A percentile compares a stretch with the other conserved stretches of the same genome.
phyloP scores from a whole-genome alignment of 148 eudicot genomes.

The Dysphania ambrosioides region DNA sequence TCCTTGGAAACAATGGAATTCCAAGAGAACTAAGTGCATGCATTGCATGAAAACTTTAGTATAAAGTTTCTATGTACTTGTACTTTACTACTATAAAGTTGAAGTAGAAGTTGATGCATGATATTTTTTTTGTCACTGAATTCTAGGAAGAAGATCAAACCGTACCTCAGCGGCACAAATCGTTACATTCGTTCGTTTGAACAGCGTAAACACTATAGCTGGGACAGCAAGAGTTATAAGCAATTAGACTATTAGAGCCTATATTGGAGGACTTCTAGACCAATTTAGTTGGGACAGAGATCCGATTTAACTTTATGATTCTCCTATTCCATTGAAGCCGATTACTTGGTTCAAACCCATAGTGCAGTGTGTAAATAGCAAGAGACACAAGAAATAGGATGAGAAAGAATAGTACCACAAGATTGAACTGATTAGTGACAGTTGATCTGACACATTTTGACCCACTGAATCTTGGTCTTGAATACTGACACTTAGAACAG shows the following conservation, averaged over 20 bases:
- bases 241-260: neutral
- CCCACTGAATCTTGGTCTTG: constrained; percentile 28
- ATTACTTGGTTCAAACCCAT: neutral
- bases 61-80: neutral
- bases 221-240: neutral
- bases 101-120: neutral
- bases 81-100: too few species aligned
- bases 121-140: too few species aligned
- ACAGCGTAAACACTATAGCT: too few species aligned
- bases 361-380: neutral
- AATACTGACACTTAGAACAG: constrained; percentile 46
- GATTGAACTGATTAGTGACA: constrained; percentile 45
- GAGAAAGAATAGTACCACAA: constrained; percentile 34
- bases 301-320: too few species aligned
- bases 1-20: neutral
- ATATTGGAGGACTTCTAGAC: neutral
- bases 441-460: constrained; percentile 59
- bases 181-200: neutral
- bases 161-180: neutral
- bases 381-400: too few species aligned
- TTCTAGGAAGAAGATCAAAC: neutral
- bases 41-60: neutral
- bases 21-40: neutral
- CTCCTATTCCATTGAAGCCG: neutral
- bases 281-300: too few species aligned